Base-by-base conservation (phyloP, 2,329 filamentous ascomycete genomes). In the Dothideomycetes sp. region DNA sequence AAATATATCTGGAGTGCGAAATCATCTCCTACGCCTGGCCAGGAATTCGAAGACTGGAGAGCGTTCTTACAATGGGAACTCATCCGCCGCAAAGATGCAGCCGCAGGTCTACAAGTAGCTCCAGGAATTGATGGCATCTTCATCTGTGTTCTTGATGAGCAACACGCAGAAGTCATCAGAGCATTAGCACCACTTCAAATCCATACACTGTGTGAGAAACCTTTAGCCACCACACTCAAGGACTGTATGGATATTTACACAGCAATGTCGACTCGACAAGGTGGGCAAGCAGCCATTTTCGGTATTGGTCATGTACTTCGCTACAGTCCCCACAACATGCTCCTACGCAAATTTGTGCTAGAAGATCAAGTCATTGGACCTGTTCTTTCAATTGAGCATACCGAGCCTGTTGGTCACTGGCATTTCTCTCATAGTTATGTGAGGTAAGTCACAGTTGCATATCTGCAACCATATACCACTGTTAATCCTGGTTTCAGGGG, bases 161-260 rank as follows among this genome's bases (percentile, higher is more conserved):
- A 84, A 65, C 91, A 98, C 61, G 78, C 78, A 35, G 80, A 87
- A 42, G 85, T 89, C 33, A 74, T 94, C 16, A 71, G 80, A 30
- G 82, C 77, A 1, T 70, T 94, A 38, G 80, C 83, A 1, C 74
- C 74, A 10, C 64, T 67, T 57, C 74, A 69, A 2, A 64, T 95
- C 33, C 87, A 95, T 59, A 78, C 96, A 48, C 84, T 95, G 70
- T 93, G 87, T 59, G 91, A 98, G 69, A 98, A 98, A 64, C 91
- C 91, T 2, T 65, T 98, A 40, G 85, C 87, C 0, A 86, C 85
- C 16, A 82, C 76, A 0, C 65, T 96, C 19, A 61, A 71, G 13
- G 86, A 91, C 52, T 95, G 87, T 56, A 65, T 94, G 24, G 69
- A 68, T 30, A 89, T 94, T 53, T 85, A 78, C 59, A 64, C 64